phyloP scores from a whole-genome alignment of 2,329 filamentous ascomycete species.

The Xylariaceae sp. region DNA sequence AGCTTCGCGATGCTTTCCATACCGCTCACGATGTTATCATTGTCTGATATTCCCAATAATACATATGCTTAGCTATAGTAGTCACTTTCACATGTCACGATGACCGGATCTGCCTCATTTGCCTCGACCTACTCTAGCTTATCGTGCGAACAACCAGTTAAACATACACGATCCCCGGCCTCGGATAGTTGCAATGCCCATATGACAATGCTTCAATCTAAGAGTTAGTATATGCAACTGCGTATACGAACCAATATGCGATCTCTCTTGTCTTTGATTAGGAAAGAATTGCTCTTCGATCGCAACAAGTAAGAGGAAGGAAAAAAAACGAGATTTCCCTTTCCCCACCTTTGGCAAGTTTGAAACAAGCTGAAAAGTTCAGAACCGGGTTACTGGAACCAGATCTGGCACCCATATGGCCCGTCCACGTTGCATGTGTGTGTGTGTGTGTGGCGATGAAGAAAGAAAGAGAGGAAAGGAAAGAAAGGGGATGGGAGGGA shows the following conservation, averaged over 20 bases:
- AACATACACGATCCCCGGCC: no score
- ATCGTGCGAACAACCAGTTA: no score
- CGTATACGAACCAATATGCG: no score
- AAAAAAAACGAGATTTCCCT: no score
- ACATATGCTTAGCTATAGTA: not conserved
- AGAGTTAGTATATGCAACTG: not conserved
- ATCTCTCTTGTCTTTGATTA: no score
- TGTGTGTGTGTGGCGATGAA: not conserved
- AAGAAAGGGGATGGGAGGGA: not conserved
- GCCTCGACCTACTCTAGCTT: no score
- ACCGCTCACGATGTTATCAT: not conserved
- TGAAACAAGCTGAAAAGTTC: not conserved
- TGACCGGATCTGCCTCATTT: no score
- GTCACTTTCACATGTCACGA: no score
- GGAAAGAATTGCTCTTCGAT: no score
- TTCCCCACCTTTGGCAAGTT: not conserved
- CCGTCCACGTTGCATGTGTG: slow-evolving; percentile 3
- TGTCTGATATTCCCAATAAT: not conserved
- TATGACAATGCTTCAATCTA: not conserved
- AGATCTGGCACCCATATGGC: not conserved
- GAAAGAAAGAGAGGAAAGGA: not conserved
- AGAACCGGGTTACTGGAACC: slow-evolving; percentile 16
- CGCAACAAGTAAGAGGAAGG: no score
- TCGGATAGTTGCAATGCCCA: no score
- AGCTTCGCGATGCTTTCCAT: no score